Percentiles rank a stretch among this genome's conserved stretches.
Evolutionary conservation across 495 filamentous ascomycete genomes (phyloP).

Genomic region (Aspergillus leporis): DNA sequence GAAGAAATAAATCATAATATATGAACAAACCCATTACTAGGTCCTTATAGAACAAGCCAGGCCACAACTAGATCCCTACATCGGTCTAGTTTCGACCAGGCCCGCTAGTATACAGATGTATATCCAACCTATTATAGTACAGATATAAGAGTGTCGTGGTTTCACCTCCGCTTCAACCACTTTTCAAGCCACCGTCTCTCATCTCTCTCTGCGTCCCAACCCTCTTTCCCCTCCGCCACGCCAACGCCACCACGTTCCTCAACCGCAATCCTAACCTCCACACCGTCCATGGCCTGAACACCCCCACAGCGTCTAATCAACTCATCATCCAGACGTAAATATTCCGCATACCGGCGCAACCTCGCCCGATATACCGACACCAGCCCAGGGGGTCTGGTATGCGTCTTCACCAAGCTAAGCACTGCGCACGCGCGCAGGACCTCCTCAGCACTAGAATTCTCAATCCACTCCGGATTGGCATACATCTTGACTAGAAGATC

Average conservation of each 20-base stretch:
- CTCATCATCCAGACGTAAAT: conserved; percentile 59
- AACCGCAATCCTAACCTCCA: conserved; percentile 58
- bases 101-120: not conserved
- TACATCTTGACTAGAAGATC: conserved; percentile 26
- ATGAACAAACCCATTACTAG: not conserved
- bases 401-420: conserved; percentile 46
- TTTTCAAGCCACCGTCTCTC: conserved; percentile 40
- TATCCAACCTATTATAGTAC: conserved; percentile 5
- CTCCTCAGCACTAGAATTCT: conserved; percentile 21
- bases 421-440: conserved; percentile 46
- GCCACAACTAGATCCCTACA: not conserved
- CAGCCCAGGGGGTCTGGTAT: conserved; percentile 30
- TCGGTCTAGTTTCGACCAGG: not conserved
- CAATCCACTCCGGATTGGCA: conserved; percentile 22
- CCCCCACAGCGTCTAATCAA: conserved; percentile 55
- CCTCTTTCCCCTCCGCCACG: conserved; percentile 21
- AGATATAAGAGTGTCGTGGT: not conserved
- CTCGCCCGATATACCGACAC: conserved; percentile 43
- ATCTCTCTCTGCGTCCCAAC: conserved; percentile 25
- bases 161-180: conserved; percentile 32
- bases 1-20: not conserved
- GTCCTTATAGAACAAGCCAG: not conserved
- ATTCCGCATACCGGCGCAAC: conserved; percentile 46
- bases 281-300: conserved; percentile 45
- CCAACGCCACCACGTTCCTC: conserved; percentile 47